Evolutionary conservation across 2,329 filamentous ascomycete genomes (phyloP), one percentile per base, ranked within the genome.

Genomic region (Pseudocercospora vitis): DNA sequence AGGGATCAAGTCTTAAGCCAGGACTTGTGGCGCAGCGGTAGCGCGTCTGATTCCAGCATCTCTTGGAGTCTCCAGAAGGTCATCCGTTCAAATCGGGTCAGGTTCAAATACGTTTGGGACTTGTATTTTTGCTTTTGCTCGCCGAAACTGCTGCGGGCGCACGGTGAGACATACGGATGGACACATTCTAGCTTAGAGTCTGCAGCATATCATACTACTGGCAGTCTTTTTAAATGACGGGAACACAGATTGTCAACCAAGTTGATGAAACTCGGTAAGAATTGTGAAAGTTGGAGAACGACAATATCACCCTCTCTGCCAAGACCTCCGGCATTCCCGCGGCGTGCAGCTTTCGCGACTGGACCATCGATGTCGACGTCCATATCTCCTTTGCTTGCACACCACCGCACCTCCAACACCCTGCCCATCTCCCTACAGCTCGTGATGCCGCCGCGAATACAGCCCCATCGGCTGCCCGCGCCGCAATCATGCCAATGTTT

Each of bases 371-470:
- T 29, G 26, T 29, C 26, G 6, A 29, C 11, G 6, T 29, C 6
- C 26, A 29, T 29, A 11, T 11, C 26, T 29, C 26, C 11, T 29
- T 29, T 29, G 31, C 31, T 50, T 50, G 5, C n/a, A 11, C n/a
- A 19, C 18, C 16, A 11, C 5, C 35, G 23, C 23, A 26, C 24
- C 35, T 28, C 11, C 29, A n/a, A 29, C 31, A 29, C 21, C 50
- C 12, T 11, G 12, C 29, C 9, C 31, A 14, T 42, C 48, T 32
- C 42, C 33, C 33, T 23, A 42, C 46, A 28, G 28, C 32, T 37
- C 56, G 48, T 42, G 37, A 67, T 67, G 65, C 65, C 63, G 57
- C 65, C 65, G 21, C 63, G 65, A 62, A 66, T 67, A 62, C 56
- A 61, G 21, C 29, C 62, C 7, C 57, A 55, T 51, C 57, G 59